Conservation (phyloP, 192 early-diverging fungal species). For the Entomortierella chlamydospora region DNA sequence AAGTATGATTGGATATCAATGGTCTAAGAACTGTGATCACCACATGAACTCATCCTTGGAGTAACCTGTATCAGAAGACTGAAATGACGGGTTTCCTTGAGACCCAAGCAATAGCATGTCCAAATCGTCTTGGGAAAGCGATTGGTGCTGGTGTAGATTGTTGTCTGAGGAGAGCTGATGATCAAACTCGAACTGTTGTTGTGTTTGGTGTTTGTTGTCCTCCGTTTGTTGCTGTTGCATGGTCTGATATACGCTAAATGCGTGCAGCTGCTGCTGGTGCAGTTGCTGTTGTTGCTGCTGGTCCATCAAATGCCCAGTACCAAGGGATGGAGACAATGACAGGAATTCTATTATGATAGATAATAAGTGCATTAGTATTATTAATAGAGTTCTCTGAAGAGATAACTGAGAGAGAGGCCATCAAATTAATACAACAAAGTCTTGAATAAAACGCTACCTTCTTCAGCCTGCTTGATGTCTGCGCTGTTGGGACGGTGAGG, state of each 20-base stretch:
- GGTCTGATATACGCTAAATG: neutral
- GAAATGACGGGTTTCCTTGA: slow-evolving; percentile 17
- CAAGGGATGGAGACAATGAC: slow-evolving; percentile 9
- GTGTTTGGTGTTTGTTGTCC: slow-evolving; percentile 12
- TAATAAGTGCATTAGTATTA: neutral
- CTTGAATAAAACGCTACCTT: slow-evolving; percentile 16
- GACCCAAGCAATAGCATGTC: slow-evolving; percentile 36
- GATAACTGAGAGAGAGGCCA: too few relatives aligned
- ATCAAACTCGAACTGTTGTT: slow-evolving; percentile 36
- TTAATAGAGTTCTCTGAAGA: too few relatives aligned
- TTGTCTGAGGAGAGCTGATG: neutral
- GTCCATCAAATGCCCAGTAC: slow-evolving; percentile 8
- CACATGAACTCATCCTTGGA: slow-evolving; percentile 38
- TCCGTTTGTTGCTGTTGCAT: neutral
- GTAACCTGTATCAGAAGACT: slow-evolving; percentile 8
- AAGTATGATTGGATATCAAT: too few relatives aligned
- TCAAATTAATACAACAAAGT: too few relatives aligned
- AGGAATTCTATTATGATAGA: slow-evolving; percentile 21
- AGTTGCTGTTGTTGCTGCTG: slow-evolving; percentile 5
- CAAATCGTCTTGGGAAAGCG: slow-evolving; percentile 40
- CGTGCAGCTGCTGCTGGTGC: slow-evolving; percentile 7
- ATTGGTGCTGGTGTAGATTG: slow-evolving; percentile 2
- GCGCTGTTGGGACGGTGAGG: slow-evolving; percentile 20
- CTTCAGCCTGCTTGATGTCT: slow-evolving; percentile 27
- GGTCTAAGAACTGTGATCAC: slow-evolving; percentile 11